These are phyloP conservation scores for Serpula lacrymans DNA, from an alignment of 768 basidiomycete species.

Conservation along the genomic window DNA sequence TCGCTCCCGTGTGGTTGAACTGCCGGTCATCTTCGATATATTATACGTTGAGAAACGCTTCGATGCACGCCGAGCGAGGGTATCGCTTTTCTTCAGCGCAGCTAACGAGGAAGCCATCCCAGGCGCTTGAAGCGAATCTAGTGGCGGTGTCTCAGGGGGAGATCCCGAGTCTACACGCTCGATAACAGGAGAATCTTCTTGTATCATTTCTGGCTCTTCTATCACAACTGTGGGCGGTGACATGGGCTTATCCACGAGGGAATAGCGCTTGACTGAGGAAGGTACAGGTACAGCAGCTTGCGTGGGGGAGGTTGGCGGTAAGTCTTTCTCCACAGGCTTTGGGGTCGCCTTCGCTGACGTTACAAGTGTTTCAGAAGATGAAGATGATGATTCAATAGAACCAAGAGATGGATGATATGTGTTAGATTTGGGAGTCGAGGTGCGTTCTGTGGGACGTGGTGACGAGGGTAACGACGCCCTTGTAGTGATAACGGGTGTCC, in stretches of 20 bases:
- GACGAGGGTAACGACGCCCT: too few species aligned
- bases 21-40: conserved; percentile 87
- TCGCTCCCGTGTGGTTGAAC: conserved; percentile 42
- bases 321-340: conserved; percentile 18
- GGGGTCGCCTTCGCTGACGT: conserved; percentile 10
- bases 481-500: too few species aligned
- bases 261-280: conserved; percentile 71
- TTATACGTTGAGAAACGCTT: conserved; percentile 96
- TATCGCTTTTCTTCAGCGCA: conserved; percentile 82
- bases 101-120: conserved; percentile 80
- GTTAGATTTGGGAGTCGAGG: too few species aligned
- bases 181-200: conserved; percentile 26
- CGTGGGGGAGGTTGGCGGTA: conserved; percentile 28
- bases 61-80: conserved; percentile 86
- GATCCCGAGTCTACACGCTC: conserved; percentile 10
- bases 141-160: conserved; percentile 37
- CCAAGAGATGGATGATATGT: too few species aligned
- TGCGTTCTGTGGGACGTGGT: too few species aligned
- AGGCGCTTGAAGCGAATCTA: conserved; percentile 43
- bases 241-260: conserved; percentile 68
- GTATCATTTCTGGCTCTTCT: conserved; percentile 23
- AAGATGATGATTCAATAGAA: too few species aligned
- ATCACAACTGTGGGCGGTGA: conserved; percentile 49
- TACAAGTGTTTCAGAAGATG: conserved; percentile 11
- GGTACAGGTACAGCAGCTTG: conserved; percentile 40